Conservation (phyloP, 208 protist species). For the Lotmaria passim region DNA sequence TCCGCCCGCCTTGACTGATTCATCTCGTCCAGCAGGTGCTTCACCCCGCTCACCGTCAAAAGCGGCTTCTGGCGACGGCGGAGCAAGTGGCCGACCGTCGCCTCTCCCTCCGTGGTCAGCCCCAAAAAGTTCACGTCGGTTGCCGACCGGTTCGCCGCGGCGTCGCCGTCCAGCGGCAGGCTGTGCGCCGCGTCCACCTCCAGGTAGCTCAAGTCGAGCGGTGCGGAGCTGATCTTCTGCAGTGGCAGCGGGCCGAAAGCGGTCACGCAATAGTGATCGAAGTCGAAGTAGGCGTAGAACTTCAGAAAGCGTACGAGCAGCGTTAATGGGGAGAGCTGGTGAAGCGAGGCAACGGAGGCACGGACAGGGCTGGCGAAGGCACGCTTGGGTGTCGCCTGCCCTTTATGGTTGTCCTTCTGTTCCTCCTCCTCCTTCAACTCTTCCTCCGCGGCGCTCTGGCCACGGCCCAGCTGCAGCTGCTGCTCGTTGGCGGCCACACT, state of each 20-base stretch:
- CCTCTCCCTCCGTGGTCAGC: conserved; percentile 71
- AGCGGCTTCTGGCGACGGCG: conserved; percentile 66
- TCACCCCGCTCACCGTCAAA: conserved; percentile 75
- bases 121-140: conserved; percentile 55
- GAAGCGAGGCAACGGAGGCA: conserved; percentile 3
- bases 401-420: background rate
- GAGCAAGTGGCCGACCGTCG: conserved; percentile 58
- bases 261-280: conserved; percentile 78
- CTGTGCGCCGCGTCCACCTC: conserved; percentile 59
- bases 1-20: conserved; percentile 44
- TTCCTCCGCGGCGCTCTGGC: background rate
- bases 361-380: background rate
- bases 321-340: conserved; percentile 47
- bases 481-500: no score
- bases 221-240: conserved; percentile 46
- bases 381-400: background rate
- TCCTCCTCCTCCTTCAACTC: background rate
- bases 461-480: no score
- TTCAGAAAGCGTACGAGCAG: conserved; percentile 81
- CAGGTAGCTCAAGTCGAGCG: conserved; percentile 64
- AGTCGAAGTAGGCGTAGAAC: conserved; percentile 86
- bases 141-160: conserved; percentile 16
- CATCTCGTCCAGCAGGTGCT: conserved; percentile 69
- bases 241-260: conserved; percentile 80
- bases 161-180: background rate